Evolutionary conservation across 768 basidiomycete species (phyloP).

Genomic region (Lepiota venenata): DNA sequence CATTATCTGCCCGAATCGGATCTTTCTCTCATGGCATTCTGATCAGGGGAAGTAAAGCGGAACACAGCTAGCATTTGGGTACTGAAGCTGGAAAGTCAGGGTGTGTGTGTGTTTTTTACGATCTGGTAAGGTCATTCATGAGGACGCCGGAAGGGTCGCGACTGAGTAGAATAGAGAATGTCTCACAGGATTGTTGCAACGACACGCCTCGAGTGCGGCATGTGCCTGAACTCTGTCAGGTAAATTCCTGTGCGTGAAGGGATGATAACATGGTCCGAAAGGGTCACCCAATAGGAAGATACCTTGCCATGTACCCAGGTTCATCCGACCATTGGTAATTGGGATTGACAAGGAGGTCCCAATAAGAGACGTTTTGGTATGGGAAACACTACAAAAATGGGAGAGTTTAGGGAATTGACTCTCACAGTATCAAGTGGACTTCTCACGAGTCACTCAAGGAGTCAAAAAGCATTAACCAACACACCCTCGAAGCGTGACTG

Average conservation of each 20-base stretch:
- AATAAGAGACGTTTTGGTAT: conserved; percentile 85
- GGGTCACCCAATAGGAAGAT: conserved; percentile 2
- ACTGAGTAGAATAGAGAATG: background rate
- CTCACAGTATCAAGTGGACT: background rate
- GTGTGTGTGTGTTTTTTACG: background rate
- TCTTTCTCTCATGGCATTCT: conserved; percentile 1
- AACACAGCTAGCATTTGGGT: background rate
- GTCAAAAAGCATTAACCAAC: conserved; percentile 2
- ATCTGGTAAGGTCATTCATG: background rate
- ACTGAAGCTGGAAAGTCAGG: background rate
- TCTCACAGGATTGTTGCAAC: conserved; percentile 82
- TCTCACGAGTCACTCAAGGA: conserved; percentile 71
- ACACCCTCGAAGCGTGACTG: background rate
- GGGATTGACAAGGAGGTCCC: conserved; percentile 82
- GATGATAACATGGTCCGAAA: background rate
- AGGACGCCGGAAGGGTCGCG: background rate
- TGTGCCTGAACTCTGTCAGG: conserved; percentile 78
- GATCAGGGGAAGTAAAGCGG: background rate
- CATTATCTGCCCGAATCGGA: background rate
- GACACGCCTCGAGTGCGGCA: conserved; percentile 59
- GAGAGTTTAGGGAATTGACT: background rate
- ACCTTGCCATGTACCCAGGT: conserved; percentile 95
- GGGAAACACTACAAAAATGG: conserved; percentile 63
- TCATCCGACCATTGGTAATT: conserved; percentile 73
- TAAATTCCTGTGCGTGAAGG: conserved; percentile 60